Percentiles rank a stretch among this genome's conserved stretches.
These are phyloP conservation scores for Conticribra weissflogii DNA, from an alignment of 108 stramenopile genomes.

Conservation along the genomic window DNA sequence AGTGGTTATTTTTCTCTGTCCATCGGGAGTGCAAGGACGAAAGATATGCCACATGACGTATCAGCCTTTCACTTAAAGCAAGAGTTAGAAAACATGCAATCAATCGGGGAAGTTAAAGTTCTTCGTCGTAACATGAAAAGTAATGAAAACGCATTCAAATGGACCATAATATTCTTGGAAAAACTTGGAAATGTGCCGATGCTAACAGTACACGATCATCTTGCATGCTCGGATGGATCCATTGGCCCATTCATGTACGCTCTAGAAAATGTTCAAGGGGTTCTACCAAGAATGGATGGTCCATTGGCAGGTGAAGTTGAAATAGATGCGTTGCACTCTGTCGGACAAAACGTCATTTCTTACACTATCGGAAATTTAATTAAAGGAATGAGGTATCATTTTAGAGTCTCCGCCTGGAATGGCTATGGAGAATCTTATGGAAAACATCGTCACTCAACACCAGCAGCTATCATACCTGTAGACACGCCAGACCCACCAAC, in stretches of 20 bases:
- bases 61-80: conserved; percentile 52
- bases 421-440: conserved; percentile 53
- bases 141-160: conserved; percentile 33
- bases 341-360: conserved; percentile 6
- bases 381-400: conserved; percentile 50
- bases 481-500: conserved; percentile 36
- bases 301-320: conserved; percentile 29
- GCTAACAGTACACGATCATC: conserved; percentile 32
- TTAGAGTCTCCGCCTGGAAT: conserved; percentile 66
- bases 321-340: conserved; percentile 22
- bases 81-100: conserved; percentile 49
- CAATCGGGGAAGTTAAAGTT: conserved; percentile 27
- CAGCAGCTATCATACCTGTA: conserved; percentile 37
- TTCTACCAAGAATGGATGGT: conserved; percentile 50
- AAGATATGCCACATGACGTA: conserved; percentile 52
- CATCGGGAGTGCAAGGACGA: conserved; percentile 60
- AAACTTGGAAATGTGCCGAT: conserved; percentile 52
- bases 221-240: conserved; percentile 45
- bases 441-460: conserved; percentile 34
- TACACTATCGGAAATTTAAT: conserved; percentile 29
- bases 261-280: conserved; percentile 40
- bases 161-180: conserved; percentile 57
- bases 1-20: conserved; percentile 62
- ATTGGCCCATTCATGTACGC: conserved; percentile 28
- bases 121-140: conserved; percentile 8